Evolutionary conservation across 1,284 basidiomycete genomes (phyloP).

Genomic region (Apiotrichum domesticum): DNA sequence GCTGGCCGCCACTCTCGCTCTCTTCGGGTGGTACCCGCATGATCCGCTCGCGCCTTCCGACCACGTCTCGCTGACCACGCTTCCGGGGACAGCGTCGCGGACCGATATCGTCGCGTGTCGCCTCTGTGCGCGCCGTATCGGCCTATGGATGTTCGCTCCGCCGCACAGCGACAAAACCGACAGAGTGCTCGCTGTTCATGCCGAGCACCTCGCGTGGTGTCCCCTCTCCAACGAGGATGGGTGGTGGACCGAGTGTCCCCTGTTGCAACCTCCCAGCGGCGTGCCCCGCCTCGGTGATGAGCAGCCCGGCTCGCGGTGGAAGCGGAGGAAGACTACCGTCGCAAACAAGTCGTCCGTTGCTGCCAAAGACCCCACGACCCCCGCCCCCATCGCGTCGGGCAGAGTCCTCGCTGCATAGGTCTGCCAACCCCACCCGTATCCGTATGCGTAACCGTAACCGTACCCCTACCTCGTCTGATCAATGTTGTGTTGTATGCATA

Average conservation of each 20-base stretch:
- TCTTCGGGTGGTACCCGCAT: conserved; percentile 42
- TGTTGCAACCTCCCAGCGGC: neutral
- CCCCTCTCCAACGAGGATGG: conserved; percentile 20
- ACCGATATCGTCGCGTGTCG: conserved; percentile 36
- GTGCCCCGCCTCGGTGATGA: neutral
- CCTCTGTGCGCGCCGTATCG: conserved; percentile 32
- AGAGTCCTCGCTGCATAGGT: neutral
- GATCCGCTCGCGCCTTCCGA: conserved; percentile 16
- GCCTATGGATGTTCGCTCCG: conserved; percentile 28
- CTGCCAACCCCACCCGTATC: neutral
- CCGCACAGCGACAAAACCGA: neutral
- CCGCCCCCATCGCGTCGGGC: neutral
- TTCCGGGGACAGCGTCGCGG: neutral
- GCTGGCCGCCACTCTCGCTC: conserved; percentile 20
- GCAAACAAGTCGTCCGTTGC: too few relatives aligned
- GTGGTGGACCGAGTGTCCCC: conserved; percentile 22
- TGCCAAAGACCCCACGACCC: too few relatives aligned
- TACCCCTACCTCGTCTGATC: neutral
- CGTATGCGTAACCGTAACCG: too few relatives aligned
- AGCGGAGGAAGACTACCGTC: neutral
- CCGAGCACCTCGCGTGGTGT: conserved; percentile 37
- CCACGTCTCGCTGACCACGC: neutral
- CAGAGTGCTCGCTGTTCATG: conserved; percentile 22
- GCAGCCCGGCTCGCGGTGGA: conserved; percentile 9
- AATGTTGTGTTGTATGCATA: conserved; percentile 15